These are phyloP conservation scores for Sodiomyces alkalinus DNA, from an alignment of 2,329 filamentous ascomycete genomes.

Conservation along the genomic window DNA sequence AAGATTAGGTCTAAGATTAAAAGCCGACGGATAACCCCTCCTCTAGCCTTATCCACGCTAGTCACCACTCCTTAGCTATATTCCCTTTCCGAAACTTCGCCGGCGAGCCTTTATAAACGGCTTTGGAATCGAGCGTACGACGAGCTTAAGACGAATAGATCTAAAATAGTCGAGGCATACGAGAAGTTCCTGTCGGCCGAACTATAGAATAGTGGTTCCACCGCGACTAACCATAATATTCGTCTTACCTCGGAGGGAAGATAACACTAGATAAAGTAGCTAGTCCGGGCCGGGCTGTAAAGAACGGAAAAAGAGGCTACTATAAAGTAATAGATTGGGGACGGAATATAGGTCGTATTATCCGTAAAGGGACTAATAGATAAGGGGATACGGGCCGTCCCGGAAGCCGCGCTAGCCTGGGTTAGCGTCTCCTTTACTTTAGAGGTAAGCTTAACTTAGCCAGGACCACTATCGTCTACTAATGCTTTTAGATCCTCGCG, in stretches of 20 bases:
- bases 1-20: too few relatives aligned
- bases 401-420: background rate
- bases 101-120: background rate
- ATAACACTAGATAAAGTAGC: background rate
- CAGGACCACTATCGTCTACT: too few relatives aligned
- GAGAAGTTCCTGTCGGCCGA: background rate
- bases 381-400: background rate
- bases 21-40: background rate
- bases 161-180: background rate
- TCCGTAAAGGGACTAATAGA: background rate
- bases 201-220: background rate
- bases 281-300: background rate
- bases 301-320: background rate
- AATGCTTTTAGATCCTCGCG: conserved; percentile 16
- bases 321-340: background rate
- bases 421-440: background rate
- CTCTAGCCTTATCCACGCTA: too few relatives aligned
- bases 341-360: background rate
- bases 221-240: too few relatives aligned
- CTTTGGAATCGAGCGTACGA: background rate
- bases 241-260: background rate
- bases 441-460: too few relatives aligned
- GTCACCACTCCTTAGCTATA: background rate
- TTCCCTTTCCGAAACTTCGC: background rate
- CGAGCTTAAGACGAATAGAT: background rate